Base-by-base conservation (phyloP, 2,329 filamentous ascomycete species). In the Penicillium aurantiogriseum region DNA sequence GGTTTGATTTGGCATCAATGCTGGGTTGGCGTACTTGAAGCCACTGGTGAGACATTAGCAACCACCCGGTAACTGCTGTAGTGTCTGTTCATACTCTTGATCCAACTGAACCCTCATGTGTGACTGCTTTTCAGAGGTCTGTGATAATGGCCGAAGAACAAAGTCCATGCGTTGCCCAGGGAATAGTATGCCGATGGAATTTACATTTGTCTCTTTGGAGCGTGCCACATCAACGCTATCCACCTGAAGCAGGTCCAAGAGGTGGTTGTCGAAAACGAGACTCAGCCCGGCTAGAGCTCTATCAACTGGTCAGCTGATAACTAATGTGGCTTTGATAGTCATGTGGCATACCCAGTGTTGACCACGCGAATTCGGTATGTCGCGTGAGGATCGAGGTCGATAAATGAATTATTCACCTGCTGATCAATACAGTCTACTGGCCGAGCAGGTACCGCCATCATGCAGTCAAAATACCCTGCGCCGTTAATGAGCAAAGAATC, bases 401-500 rank as follows among this genome's bases (percentile, higher is more conserved):
- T 48, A 43, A 71, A 61, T 7, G 73, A 68, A 2, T 65, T 50
- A 10, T 69, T 44, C n/a, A 61, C 44, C 11, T 53, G 51, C 19
- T 67, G 63, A 4, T 69, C 56, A 5, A 69, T 60, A 59, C 80
- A 83, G 55, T 82, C 73, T 4, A 82, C 62, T 3, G 79, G 79
- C 5, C 74, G 67, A 19, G 77, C 76, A 50, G 77, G 75, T 1
- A 79, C 72, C 17, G 77, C 77, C 74, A 75, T 77, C 0, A 74
- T 74, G 61, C 80, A 82, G 23, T 77, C 66, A 54, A 80, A 83
- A 7, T 61, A 58, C 2, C 80, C 80, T 5, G 63, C 63, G 21
- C 79, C 80, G 59, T 82, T 82, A 29, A 83, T 63, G 0, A 82
- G 60, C 2, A 82, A 58, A 0, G 78, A 80, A 52, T 81, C 78